Conservation (phyloP, 2,329 filamentous ascomycete genomes). For the Aureobasidium zeae region DNA sequence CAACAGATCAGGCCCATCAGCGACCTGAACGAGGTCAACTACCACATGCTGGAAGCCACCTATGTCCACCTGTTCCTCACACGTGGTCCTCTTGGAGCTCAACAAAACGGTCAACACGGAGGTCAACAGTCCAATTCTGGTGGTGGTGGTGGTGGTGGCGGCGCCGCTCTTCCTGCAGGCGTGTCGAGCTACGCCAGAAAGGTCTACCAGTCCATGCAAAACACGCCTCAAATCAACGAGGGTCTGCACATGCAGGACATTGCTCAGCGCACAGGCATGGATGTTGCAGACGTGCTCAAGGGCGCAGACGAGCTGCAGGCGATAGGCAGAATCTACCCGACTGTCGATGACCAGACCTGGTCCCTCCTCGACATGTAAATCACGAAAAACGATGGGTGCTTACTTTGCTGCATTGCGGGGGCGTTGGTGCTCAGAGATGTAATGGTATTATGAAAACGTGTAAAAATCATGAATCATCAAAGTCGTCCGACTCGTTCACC, state of each 20-base stretch:
- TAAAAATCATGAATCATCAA: slow-evolving; percentile 10
- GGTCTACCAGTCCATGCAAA: slow-evolving; percentile 62
- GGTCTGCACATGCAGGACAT: slow-evolving; percentile 76
- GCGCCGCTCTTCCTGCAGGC: slow-evolving; percentile 32
- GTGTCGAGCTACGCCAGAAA: slow-evolving; percentile 53
- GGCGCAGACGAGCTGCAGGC: slow-evolving; percentile 74
- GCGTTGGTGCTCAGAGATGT: no score
- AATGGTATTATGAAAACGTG: no score
- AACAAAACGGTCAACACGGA: slow-evolving; percentile 12
- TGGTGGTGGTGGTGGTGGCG: slow-evolving; percentile 23
- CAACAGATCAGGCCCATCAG: slow-evolving; percentile 70
- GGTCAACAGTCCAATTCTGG: slow-evolving; percentile 31
- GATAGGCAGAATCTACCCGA: slow-evolving; percentile 74
- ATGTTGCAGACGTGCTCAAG: slow-evolving; percentile 59
- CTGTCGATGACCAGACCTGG: slow-evolving; percentile 88
- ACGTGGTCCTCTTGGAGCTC: slow-evolving; percentile 49
- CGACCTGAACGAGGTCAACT: slow-evolving; percentile 88
- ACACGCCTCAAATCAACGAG: slow-evolving; percentile 63
- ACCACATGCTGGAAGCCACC: slow-evolving; percentile 83
- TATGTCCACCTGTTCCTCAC: slow-evolving; percentile 80
- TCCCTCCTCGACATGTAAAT: slow-evolving; percentile 62
- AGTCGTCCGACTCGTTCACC: neutral
- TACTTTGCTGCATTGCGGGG: no score
- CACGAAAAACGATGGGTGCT: no score
- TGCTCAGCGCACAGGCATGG: slow-evolving; percentile 54